Percentiles rank a stretch among this genome's conserved stretches.
These are phyloP conservation scores for Botryosphaeria dothidea DNA, from an alignment of 2,329 filamentous ascomycete species.

Conservation along the genomic window DNA sequence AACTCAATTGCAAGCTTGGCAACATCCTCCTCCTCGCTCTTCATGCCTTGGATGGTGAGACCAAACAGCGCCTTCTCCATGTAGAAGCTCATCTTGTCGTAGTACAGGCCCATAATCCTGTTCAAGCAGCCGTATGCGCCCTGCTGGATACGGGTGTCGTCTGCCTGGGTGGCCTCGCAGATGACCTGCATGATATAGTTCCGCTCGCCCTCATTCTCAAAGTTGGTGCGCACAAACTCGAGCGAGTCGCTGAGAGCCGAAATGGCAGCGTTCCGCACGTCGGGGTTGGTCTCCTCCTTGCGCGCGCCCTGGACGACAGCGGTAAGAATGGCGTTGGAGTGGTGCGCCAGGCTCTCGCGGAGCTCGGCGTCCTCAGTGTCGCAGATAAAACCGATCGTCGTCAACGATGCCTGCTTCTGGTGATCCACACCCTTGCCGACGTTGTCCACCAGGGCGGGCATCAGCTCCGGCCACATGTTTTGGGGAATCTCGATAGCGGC, in stretches of 20 bases:
- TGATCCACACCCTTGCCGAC: slow-evolving; percentile 83
- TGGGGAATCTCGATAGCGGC: slow-evolving; percentile 92
- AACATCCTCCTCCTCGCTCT: slow-evolving; percentile 95
- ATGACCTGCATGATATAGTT: slow-evolving; percentile 99
- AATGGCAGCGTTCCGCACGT: slow-evolving; percentile 91
- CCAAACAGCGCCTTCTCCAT: slow-evolving; percentile 99
- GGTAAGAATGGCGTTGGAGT: slow-evolving; percentile 97
- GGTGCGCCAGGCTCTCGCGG: slow-evolving; percentile 73
- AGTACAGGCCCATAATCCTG: slow-evolving; percentile 98
- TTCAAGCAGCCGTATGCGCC: slow-evolving; percentile 96
- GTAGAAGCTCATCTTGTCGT: slow-evolving; percentile 99
- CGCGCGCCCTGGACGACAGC: slow-evolving; percentile 96
- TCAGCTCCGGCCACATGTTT: slow-evolving; percentile 90
- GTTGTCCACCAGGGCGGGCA: slow-evolving; percentile 86
- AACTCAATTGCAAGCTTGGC: slow-evolving; percentile 98
- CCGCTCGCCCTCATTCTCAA: slow-evolving; percentile 97
- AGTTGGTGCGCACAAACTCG: slow-evolving; percentile 97
- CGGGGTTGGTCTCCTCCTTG: slow-evolving; percentile 89
- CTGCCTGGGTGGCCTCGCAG: slow-evolving; percentile 95
- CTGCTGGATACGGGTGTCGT: slow-evolving; percentile 88
- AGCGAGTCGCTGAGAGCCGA: slow-evolving; percentile 93
- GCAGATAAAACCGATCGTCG: slow-evolving; percentile 97
- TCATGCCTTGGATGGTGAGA: slow-evolving; percentile 97
- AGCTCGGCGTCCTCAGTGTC: slow-evolving; percentile 90
- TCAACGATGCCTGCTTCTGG: slow-evolving; percentile 92